Evolutionary conservation across 257 asterid genomes (phyloP).

Genomic region (Leonotis leonurus): DNA sequence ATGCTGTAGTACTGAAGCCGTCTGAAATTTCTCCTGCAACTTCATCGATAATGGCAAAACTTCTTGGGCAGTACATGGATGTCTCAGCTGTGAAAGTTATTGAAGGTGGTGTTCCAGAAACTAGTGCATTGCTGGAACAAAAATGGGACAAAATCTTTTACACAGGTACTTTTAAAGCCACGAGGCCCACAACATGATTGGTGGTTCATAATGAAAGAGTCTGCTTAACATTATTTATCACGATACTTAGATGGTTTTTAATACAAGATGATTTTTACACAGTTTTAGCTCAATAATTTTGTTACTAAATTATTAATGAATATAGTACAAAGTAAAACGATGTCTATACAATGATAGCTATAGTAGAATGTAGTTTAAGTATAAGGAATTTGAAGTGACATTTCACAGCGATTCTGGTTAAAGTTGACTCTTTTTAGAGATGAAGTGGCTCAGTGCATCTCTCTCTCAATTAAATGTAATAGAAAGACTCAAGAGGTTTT

Average conservation of each 20-base stretch:
- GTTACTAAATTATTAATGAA: background rate
- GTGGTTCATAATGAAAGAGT: background rate
- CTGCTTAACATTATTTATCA: background rate
- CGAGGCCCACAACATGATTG: background rate
- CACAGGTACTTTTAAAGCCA: constrained; percentile 39
- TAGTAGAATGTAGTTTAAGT: background rate
- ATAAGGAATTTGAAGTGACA: background rate
- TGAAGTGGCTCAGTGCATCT: background rate
- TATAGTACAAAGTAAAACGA: too few relatives aligned
- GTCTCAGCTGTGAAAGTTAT: constrained; percentile 66
- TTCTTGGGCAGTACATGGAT: constrained; percentile 73
- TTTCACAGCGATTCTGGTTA: background rate
- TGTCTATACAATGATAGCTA: background rate
- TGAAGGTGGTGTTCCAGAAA: constrained; percentile 53
- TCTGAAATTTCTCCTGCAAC: constrained; percentile 61
- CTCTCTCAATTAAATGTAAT: background rate
- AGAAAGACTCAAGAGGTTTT: background rate
- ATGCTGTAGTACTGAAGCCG: constrained; percentile 73
- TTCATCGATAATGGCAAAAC: constrained; percentile 48
- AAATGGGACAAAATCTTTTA: constrained; percentile 71
- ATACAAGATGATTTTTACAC: background rate
- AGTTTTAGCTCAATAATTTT: background rate
- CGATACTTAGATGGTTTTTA: background rate
- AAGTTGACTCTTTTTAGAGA: background rate
- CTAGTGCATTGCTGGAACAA: constrained; percentile 52